These are phyloP conservation scores for Sporodiniella umbellata DNA, from an alignment of 371 early-diverging fungal species.

Conservation along the genomic window DNA sequence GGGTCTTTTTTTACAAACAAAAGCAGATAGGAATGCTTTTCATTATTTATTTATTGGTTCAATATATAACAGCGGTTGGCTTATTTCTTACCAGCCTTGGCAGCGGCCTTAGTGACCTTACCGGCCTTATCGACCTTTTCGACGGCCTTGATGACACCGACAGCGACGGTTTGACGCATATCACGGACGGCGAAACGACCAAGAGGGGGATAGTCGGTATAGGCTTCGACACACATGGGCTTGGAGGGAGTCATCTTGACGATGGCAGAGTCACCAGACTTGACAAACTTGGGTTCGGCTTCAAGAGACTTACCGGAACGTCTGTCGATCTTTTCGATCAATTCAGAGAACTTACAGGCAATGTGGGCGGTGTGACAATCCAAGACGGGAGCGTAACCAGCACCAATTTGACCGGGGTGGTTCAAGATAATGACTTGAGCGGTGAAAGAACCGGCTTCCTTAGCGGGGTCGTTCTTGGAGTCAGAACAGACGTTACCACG, in stretches of 20 bases:
- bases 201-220: constrained; percentile 89
- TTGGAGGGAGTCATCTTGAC: constrained; percentile 94
- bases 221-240: constrained; percentile 96
- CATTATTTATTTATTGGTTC: neutral
- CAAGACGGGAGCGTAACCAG: constrained; percentile 91
- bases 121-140: constrained; percentile 72
- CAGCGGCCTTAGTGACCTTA: constrained; percentile 70
- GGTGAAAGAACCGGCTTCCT: constrained; percentile 86
- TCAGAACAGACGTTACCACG: constrained; percentile 97
- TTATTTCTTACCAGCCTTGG: constrained; percentile 77
- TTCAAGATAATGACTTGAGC: constrained; percentile 96
- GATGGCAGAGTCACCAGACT: constrained; percentile 93
- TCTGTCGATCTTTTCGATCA: constrained; percentile 94
- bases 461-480: constrained; percentile 97
- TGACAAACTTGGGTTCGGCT: constrained; percentile 73
- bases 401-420: constrained; percentile 93
- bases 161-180: constrained; percentile 92
- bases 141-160: constrained; percentile 96
- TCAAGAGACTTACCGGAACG: constrained; percentile 80
- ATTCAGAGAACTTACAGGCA: constrained; percentile 92
- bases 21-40: neutral
- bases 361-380: constrained; percentile 97
- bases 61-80: neutral
- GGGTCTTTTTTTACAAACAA: too few species aligned
- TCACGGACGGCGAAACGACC: constrained; percentile 98